Evolutionary conservation across 2,329 filamentous ascomycete genomes (phyloP).

Genomic region (Zymoseptoria ardabiliae): DNA sequence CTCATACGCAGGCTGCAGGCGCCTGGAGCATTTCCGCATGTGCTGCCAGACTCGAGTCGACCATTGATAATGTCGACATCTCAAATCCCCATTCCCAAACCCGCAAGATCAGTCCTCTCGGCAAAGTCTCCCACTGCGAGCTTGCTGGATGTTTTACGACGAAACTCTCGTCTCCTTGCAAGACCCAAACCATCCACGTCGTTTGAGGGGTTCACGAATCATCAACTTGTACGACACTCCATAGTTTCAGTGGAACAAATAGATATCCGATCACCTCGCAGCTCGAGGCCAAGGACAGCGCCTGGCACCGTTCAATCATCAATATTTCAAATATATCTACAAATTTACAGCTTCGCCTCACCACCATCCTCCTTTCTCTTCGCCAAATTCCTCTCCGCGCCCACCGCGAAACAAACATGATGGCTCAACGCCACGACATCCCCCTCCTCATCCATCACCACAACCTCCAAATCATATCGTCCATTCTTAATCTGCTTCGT

Average conservation of each 20-base stretch:
- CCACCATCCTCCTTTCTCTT: slow-evolving; percentile 34
- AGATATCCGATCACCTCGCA: neutral
- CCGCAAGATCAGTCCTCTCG: slow-evolving; percentile 33
- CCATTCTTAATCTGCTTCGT: slow-evolving; percentile 64
- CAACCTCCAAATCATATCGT: slow-evolving; percentile 65
- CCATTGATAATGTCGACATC: neutral
- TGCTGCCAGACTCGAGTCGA: neutral
- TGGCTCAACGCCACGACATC: slow-evolving; percentile 61
- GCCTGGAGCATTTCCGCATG: neutral
- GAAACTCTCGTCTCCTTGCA: slow-evolving; percentile 20
- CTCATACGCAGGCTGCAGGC: neutral
- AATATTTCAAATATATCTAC: neutral
- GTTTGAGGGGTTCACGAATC: slow-evolving; percentile 29
- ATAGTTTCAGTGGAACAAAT: slow-evolving; percentile 27
- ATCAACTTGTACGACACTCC: slow-evolving; percentile 20
- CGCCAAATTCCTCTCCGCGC: slow-evolving; percentile 56
- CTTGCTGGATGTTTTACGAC: slow-evolving; percentile 21
- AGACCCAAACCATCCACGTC: slow-evolving; percentile 20
- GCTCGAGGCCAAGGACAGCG: no score
- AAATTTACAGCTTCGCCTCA: slow-evolving; percentile 17
- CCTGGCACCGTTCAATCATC: neutral
- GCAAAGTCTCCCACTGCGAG: slow-evolving; percentile 18
- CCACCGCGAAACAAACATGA: slow-evolving; percentile 59
- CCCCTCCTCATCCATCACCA: slow-evolving; percentile 56
- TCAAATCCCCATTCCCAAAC: neutral